phyloP scores from a whole-genome alignment of 2,329 filamentous ascomycete species.

The Sordariomycetes sp. region DNA sequence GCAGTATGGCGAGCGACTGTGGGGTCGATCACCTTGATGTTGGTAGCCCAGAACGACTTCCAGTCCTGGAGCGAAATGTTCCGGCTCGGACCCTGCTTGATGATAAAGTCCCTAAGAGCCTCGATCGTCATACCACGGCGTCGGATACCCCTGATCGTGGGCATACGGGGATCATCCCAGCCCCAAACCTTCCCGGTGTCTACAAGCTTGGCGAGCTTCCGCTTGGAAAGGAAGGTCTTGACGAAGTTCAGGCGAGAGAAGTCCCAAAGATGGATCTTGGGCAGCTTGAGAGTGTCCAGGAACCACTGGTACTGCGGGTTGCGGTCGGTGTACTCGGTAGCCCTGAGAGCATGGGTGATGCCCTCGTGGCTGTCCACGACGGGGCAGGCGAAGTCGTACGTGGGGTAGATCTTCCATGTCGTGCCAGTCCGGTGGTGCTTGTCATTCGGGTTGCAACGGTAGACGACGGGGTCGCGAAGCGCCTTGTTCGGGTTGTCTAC shows the following conservation, averaged over 20 bases:
- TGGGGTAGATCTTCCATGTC: conserved; percentile 78
- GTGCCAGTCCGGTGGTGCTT: conserved; percentile 68
- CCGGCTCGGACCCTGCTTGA: conserved; percentile 74
- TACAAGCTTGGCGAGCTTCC: conserved; percentile 76
- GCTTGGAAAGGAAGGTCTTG: conserved; percentile 72
- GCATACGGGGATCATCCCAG: conserved; percentile 83
- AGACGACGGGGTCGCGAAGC: conserved; percentile 93
- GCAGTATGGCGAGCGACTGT: conserved; percentile 65
- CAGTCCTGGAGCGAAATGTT: conserved; percentile 81
- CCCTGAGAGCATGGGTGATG: conserved; percentile 72
- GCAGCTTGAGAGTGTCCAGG: conserved; percentile 60
- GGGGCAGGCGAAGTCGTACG: conserved; percentile 79
- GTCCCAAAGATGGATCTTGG: conserved; percentile 75
- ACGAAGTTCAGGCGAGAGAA: conserved; percentile 80
- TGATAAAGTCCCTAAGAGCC: conserved; percentile 72
- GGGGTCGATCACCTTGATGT: conserved; percentile 77
- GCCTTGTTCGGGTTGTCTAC: conserved; percentile 90
- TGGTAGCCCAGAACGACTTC: conserved; percentile 61
- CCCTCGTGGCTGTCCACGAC: conserved; percentile 73
- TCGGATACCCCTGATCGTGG: conserved; percentile 69
- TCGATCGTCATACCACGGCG: conserved; percentile 70
- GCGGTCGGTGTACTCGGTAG: conserved; percentile 79
- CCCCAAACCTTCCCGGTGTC: conserved; percentile 67
- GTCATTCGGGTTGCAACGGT: conserved; percentile 69
- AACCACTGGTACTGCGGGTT: conserved; percentile 86